Conservation (phyloP, 169 alveolate species). For the Toxoplasma gondii region DNA sequence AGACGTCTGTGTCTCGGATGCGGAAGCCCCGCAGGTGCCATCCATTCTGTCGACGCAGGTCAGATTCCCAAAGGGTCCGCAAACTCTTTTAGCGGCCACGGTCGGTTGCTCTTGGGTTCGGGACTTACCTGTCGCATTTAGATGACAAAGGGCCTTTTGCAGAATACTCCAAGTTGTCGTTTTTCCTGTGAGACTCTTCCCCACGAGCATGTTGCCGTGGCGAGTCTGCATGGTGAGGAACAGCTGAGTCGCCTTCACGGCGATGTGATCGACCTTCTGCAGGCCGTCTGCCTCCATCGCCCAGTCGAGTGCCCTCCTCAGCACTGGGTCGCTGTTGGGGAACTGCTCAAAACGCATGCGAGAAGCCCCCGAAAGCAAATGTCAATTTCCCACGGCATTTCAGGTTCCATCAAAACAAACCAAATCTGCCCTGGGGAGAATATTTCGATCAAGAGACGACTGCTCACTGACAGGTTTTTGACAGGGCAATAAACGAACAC, state of each 20-base stretch:
- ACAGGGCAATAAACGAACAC: no score
- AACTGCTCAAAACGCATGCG: background rate
- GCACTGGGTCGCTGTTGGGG: conserved; percentile 43
- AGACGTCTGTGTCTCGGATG: no score
- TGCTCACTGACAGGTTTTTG: no score
- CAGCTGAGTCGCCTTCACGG: conserved; percentile 79
- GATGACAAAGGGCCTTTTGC: conserved; percentile 74
- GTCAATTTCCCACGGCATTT: no score
- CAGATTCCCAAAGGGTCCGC: no score
- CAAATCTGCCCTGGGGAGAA: no score
- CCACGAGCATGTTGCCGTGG: conserved; percentile 98
- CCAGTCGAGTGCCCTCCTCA: conserved; percentile 78
- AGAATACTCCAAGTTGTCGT: conserved; percentile 84
- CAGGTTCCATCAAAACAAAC: no score
- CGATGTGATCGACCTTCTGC: conserved; percentile 70
- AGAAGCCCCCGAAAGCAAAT: background rate
- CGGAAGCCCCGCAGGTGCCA: no score
- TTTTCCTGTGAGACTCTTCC: conserved; percentile 97
- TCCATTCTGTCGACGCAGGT: no score
- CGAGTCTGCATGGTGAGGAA: conserved; percentile 93
- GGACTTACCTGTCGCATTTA: conserved; percentile 77
- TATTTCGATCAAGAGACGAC: no score
- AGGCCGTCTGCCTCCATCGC: conserved; percentile 68
- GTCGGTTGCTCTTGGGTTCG: no score
- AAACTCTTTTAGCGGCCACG: no score